Base-by-base conservation (phyloP, 139 green algal genomes). In the Asterochloris sp. region DNA sequence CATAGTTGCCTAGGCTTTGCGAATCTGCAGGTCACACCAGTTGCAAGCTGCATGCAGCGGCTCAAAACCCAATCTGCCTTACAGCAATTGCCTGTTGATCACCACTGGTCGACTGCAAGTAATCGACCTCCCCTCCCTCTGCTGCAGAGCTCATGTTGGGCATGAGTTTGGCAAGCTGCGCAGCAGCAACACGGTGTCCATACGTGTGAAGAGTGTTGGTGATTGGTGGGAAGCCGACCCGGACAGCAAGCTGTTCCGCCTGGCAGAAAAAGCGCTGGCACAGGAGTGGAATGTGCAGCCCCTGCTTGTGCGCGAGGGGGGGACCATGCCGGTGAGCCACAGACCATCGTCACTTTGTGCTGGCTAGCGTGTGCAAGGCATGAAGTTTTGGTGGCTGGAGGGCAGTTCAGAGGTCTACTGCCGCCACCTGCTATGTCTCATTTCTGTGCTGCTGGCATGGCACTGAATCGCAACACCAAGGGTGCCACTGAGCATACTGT, bases 191-290 rank as follows among this genome's bases (percentile, higher is more conserved):
- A 88, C 23, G 12, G 69, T 98, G 28, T 47, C 76, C 6, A 78
- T 96, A 38, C 86, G 84, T 67, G 92, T 97, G 63, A 86, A 93
- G 54, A 88, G 87, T 27, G 86, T 91, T 12, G 96, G 96, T 28
- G 91, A 97, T 88, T 99, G 95, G 94, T 98, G 95, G 94, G 93
- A 96, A 86, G 93, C 92, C 15, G 92, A 95, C 78, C 84, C 87
- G 10, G 79, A 89, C 62, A 91, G 79, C 60, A 80, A 90, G 61
- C 91, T 91, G 17, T 93, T 98, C 85, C 75, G 85, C 60, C 89
- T 96, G 83, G 94, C 94, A 0, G 94, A 97, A 81, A 73, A 62
- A 0, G 95, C 92, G 0, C 86, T 98, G 28, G 38, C 83, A 61
- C 77, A 79, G 27, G 94, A 96, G 87, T 98, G 95, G 95, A 89